Evolutionary conservation across 2,329 filamentous ascomycete species (phyloP), one percentile per base, ranked within the genome.

Genomic region (Alternaria sp.): DNA sequence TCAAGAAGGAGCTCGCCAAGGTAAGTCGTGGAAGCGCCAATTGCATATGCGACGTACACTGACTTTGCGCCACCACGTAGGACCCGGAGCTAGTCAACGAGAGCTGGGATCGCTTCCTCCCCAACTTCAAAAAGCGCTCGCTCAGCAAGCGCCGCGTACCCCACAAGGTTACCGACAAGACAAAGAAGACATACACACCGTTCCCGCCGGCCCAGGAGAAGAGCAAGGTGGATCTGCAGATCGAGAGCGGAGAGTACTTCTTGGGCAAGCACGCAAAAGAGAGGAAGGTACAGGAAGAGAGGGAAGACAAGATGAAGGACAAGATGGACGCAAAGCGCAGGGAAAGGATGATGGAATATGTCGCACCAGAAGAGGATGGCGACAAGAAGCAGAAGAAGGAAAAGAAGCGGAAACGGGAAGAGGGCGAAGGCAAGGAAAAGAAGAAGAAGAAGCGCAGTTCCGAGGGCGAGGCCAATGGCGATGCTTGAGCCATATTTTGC

Each of bases 191-290:
- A 12, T 99, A 97, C 84, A 99, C 96, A 67, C 94, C 95, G 9
- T 99, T 99, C 89, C 95, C 95, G 49, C 95, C 95, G 7, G 88
- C 93, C 43, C 93, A 94, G 67, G 94, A 99, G 85, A 97, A 97
- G 91, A 97, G 94, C 88, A 99, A 98, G 88, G 87, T 99, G 71
- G 95, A 99, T 81, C 82, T 93, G 80, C 94, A 99, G 86, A 97
- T 99, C 83, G 95, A 99, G 84, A 94, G 88, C 71, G 94, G 95
- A 81, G 94, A 98, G 82, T 99, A 96, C 82, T 98, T 98, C 80
- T 81, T 99, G 75, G 89, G 90, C 75, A 97, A 97, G 84, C 89
- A 94, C 75, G 94, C 93, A 61, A 97, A 96, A 85, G 92, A 96
- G 74, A 86, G 94, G 62, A 91, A 89, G 55, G 88, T 85, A 47